Evolutionary conservation across 2,329 filamentous ascomycete genomes (phyloP).

Genomic region (Trichoderma koningiopsis): DNA sequence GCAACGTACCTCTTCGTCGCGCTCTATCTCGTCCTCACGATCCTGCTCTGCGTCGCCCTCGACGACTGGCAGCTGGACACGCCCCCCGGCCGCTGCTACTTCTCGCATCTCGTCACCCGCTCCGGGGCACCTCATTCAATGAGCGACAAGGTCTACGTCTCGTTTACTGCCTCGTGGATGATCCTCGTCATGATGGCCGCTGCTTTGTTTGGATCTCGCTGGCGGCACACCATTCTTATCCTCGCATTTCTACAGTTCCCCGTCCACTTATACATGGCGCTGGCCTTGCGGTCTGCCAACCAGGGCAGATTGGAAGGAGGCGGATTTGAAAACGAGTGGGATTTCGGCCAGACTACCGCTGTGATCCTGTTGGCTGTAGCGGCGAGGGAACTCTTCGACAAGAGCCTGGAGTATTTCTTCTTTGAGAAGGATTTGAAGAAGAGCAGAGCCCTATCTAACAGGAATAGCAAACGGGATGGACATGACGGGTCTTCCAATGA

Average conservation of each 20-base stretch:
- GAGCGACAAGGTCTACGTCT: conserved; percentile 33
- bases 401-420: conserved; percentile 30
- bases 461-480: neutral
- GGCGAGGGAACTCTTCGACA: conserved; percentile 29
- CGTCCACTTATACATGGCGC: conserved; percentile 38
- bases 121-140: conserved; percentile 31
- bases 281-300: conserved; percentile 37
- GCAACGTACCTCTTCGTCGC: conserved; percentile 34
- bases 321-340: conserved; percentile 35
- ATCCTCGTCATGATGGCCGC: conserved; percentile 30
- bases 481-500: neutral
- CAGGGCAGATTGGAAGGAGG: conserved; percentile 28
- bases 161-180: conserved; percentile 30
- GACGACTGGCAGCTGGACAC: conserved; percentile 32
- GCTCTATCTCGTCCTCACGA: conserved; percentile 35
- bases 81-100: conserved; percentile 35
- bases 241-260: conserved; percentile 36
- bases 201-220: conserved; percentile 27
- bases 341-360: conserved; percentile 39
- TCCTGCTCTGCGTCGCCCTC: conserved; percentile 35
- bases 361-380: conserved; percentile 34
- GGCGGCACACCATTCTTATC: conserved; percentile 31
- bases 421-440: conserved; percentile 22
- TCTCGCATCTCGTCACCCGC: conserved; percentile 28
- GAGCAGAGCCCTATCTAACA: neutral